phyloP scores from a whole-genome alignment of 257 asterid species.

The Anisodus acutangulus region DNA sequence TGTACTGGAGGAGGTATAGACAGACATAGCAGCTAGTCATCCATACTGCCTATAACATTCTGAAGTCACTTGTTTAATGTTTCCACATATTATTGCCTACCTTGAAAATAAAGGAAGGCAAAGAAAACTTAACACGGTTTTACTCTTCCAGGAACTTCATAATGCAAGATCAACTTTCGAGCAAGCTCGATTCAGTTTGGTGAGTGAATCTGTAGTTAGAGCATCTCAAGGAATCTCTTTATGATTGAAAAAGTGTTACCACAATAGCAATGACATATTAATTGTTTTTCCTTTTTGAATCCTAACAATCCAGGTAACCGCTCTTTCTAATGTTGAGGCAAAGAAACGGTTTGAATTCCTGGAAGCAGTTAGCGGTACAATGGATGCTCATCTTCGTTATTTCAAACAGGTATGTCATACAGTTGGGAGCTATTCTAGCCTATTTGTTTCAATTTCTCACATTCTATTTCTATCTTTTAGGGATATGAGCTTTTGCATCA shows the following conservation, averaged over 20 bases:
- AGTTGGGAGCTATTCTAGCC: slow-evolving; percentile 21
- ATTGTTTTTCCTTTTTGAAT: slow-evolving; percentile 30
- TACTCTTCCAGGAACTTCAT: slow-evolving; percentile 79
- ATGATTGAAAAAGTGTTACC: background rate
- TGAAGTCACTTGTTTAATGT: background rate
- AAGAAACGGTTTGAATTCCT: slow-evolving; percentile 96
- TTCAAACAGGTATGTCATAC: slow-evolving; percentile 77
- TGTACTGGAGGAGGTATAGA: slow-evolving; percentile 81
- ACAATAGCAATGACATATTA: slow-evolving; percentile 23
- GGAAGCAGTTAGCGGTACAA: slow-evolving; percentile 97
- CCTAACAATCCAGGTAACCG: slow-evolving; percentile 65
- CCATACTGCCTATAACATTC: slow-evolving; percentile 27
- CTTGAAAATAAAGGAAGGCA: background rate
- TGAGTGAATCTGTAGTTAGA: slow-evolving; percentile 39
- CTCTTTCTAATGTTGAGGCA: slow-evolving; percentile 92
- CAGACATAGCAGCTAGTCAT: slow-evolving; percentile 23
- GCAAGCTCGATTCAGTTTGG: slow-evolving; percentile 96
- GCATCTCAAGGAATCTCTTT: slow-evolving; percentile 13
- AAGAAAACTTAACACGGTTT: background rate
- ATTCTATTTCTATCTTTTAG: slow-evolving; percentile 49
- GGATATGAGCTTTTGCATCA: slow-evolving; percentile 99
- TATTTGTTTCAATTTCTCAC: slow-evolving; percentile 31
- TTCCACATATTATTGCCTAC: slow-evolving; percentile 28
- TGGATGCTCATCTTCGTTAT: slow-evolving; percentile 99
- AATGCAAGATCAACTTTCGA: slow-evolving; percentile 91